Evolutionary conservation across 306 rosid species (phyloP).

Genomic region (Rosa rugosa): DNA sequence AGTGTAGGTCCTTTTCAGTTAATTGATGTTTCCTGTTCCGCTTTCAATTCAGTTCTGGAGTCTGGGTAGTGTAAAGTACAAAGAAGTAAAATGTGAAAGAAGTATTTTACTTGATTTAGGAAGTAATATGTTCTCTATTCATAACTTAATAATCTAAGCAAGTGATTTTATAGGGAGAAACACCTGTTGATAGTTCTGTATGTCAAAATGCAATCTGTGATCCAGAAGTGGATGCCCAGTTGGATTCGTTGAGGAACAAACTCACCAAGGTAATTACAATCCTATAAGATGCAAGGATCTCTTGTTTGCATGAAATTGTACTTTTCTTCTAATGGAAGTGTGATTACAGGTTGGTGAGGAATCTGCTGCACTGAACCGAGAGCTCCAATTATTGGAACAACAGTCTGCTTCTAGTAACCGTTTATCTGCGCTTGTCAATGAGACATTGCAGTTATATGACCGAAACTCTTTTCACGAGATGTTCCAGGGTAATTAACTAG

Average conservation of each 20-base stretch:
- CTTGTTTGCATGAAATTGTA: slow-evolving; percentile 10
- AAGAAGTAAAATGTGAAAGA: neutral
- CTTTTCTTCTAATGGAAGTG: slow-evolving; percentile 12
- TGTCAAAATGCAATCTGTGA: slow-evolving; percentile 34
- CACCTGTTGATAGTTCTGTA: slow-evolving; percentile 26
- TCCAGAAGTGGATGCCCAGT: slow-evolving; percentile 55
- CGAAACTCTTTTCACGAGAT: slow-evolving; percentile 36
- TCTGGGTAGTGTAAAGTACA: neutral
- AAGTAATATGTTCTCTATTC: neutral
- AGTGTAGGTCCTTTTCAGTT: slow-evolving; percentile 39
- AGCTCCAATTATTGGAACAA: slow-evolving; percentile 59
- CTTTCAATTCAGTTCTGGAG: neutral
- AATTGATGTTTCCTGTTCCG: neutral
- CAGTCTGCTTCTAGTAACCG: slow-evolving; percentile 36
- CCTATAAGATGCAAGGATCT: slow-evolving; percentile 8
- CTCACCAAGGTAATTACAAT: slow-evolving; percentile 42
- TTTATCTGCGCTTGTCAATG: slow-evolving; percentile 49
- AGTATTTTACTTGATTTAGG: neutral
- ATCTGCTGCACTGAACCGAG: slow-evolving; percentile 58
- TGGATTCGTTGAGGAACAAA: slow-evolving; percentile 64
- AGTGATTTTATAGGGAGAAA: slow-evolving; percentile 48
- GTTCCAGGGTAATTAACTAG: slow-evolving; percentile 60
- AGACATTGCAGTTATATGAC: slow-evolving; percentile 41
- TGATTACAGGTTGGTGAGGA: slow-evolving; percentile 60
- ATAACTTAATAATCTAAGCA: neutral